These are phyloP conservation scores for Ganoderma lucidum DNA, from an alignment of 1,284 basidiomycete genomes.

Conservation along the genomic window DNA sequence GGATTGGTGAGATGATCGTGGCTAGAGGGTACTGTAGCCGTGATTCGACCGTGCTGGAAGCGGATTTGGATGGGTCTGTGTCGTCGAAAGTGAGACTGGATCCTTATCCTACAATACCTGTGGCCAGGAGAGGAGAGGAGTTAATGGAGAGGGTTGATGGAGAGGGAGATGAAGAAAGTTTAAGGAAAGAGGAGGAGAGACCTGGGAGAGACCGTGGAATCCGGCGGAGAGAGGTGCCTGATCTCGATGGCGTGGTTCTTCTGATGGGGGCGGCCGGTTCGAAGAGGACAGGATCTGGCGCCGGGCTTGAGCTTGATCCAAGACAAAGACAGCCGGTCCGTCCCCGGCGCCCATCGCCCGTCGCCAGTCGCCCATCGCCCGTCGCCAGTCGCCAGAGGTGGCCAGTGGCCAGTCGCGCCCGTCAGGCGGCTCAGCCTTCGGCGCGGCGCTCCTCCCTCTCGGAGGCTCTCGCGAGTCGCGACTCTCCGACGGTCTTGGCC, in stretches of 20 bases:
- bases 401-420: background rate
- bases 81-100: background rate
- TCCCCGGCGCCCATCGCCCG: background rate
- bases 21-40: background rate
- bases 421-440: no score
- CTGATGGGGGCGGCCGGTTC: conserved; percentile 6
- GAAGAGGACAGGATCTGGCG: background rate
- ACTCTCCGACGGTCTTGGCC: no score
- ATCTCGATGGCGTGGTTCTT: conserved; percentile 19
- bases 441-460: no score
- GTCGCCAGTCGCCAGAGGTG: background rate
- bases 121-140: background rate
- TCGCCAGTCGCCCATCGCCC: background rate
- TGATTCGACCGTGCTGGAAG: background rate
- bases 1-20: background rate
- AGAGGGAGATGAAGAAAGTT: background rate
- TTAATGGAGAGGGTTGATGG: background rate
- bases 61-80: background rate
- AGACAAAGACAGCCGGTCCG: background rate
- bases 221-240: conserved; percentile 13
- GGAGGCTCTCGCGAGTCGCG: no score
- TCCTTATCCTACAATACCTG: background rate
- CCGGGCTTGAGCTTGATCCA: background rate
- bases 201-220: background rate
- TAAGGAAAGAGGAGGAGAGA: background rate